A percentile compares a stretch with the other conserved stretches of the same genome.
Conservation (phyloP, 169 alveolate species). For the Plasmodium ovale region DNA sequence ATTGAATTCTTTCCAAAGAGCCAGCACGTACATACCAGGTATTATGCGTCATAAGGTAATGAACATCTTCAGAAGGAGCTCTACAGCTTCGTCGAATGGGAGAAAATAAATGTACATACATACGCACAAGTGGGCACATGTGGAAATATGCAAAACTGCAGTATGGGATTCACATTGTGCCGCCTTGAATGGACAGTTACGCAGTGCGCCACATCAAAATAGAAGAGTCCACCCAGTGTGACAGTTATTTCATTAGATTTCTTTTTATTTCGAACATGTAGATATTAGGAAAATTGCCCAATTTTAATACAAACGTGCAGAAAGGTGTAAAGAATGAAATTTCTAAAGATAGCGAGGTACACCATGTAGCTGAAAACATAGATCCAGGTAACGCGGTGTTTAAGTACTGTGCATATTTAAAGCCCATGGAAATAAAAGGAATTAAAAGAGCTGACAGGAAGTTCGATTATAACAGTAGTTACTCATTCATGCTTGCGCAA, state of each 20-base stretch:
- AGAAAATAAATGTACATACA: background rate
- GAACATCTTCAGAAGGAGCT: background rate
- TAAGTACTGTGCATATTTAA: slow-evolving; percentile 77
- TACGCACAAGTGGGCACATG: background rate
- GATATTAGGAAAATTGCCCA: slow-evolving; percentile 46
- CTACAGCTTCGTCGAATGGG: background rate
- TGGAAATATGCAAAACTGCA: background rate
- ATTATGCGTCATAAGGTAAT: slow-evolving; percentile 49
- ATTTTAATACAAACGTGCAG: slow-evolving; percentile 25
- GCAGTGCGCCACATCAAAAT: background rate
- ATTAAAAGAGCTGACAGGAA: slow-evolving; percentile 86
- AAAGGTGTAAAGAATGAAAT: background rate
- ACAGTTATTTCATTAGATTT: too few relatives aligned
- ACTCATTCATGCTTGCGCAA: slow-evolving; percentile 25
- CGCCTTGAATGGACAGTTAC: background rate
- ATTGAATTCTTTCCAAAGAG: slow-evolving; percentile 17
- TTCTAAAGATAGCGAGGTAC: background rate
- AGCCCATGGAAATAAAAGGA: slow-evolving; percentile 82
- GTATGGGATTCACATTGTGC: background rate
- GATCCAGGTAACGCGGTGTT: slow-evolving; percentile 32
- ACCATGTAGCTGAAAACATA: slow-evolving; percentile 3
- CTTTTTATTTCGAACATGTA: background rate
- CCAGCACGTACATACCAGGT: slow-evolving; percentile 10
- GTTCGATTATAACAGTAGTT: slow-evolving; percentile 78
- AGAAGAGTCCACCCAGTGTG: background rate